A percentile compares a stretch with the other conserved stretches of the same genome.
These are phyloP conservation scores for Podospora conica DNA, from an alignment of 495 filamentous ascomycete species.

Conservation along the genomic window DNA sequence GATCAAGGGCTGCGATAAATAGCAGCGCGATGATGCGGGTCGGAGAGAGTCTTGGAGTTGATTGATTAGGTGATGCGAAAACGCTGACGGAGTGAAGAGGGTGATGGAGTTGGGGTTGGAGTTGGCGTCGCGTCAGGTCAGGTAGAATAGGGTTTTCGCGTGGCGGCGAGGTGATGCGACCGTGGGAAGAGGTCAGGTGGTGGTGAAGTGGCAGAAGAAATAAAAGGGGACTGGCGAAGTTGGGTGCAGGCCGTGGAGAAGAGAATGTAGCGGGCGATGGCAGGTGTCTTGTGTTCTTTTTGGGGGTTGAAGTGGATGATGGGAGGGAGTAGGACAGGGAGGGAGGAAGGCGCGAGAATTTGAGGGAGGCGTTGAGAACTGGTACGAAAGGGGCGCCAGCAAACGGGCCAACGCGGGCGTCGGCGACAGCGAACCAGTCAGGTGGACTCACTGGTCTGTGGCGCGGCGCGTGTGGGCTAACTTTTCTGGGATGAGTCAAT, in stretches of 20 bases:
- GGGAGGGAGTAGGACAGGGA: conserved; percentile 19
- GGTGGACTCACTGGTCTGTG: conserved; percentile 5
- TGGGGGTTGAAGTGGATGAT: conserved; percentile 14
- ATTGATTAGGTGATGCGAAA: conserved; percentile 13
- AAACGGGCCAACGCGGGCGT: conserved; percentile 16
- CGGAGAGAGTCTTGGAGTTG: not conserved
- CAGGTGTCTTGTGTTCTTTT: conserved; percentile 13
- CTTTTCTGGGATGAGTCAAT: conserved; percentile 10
- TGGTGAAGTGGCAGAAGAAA: conserved; percentile 13
- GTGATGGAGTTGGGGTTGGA: not conserved
- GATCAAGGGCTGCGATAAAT: conserved; percentile 4
- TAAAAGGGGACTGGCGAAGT: conserved; percentile 35
- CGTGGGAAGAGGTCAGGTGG: conserved; percentile 1
- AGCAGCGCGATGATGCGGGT: conserved; percentile 6
- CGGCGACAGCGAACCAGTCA: conserved; percentile 16
- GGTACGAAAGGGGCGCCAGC: conserved; percentile 21
- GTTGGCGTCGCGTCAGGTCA: conserved; percentile 8
- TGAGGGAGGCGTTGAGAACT: conserved; percentile 12
- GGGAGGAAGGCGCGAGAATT: conserved; percentile 23
- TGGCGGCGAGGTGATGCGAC: not conserved
- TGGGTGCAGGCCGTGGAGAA: conserved; percentile 36
- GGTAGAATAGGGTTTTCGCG: not conserved
- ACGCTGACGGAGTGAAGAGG: not conserved
- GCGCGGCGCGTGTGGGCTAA: conserved; percentile 5
- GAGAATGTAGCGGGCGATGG: conserved; percentile 20